Evolutionary conservation across 805 yeast genomes (phyloP).

Genomic region (Candida xiaguanensis): DNA sequence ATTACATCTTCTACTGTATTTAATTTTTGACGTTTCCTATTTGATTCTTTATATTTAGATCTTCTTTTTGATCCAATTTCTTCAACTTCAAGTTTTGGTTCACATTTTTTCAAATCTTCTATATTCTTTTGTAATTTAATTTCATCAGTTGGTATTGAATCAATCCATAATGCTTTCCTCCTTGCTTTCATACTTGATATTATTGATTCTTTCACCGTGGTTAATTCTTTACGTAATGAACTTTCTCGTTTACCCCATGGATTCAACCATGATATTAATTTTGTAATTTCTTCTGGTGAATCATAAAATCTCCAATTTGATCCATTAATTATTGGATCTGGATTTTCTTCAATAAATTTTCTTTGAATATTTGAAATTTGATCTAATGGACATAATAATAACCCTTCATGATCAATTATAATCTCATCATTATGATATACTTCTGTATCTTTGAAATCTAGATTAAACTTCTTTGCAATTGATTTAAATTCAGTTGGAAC

Average conservation of each 20-base stretch:
- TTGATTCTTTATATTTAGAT: constrained; percentile 27
- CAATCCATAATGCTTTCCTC: constrained; percentile 48
- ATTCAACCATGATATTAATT: constrained; percentile 62
- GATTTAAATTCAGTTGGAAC: constrained; percentile 18
- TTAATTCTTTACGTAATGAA: constrained; percentile 58
- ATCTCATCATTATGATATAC: constrained; percentile 10
- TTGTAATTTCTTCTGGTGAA: constrained; percentile 50
- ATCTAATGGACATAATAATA: constrained; percentile 9
- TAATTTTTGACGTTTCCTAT: constrained; percentile 33
- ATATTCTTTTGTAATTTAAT: constrained; percentile 37
- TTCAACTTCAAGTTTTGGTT: constrained; percentile 25
- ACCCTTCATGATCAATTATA: constrained; percentile 19
- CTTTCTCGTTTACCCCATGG: constrained; percentile 75
- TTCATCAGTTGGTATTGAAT: constrained; percentile 30
- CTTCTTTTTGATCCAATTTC: constrained; percentile 22
- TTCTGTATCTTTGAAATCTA: constrained; percentile 21
- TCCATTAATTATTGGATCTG: constrained; percentile 49
- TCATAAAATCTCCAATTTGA: constrained; percentile 74
- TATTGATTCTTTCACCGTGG: constrained; percentile 49
- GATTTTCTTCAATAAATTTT: constrained; percentile 65
- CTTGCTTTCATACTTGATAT: constrained; percentile 56
- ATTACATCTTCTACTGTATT: constrained; percentile 27
- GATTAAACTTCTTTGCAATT: constrained; percentile 26
- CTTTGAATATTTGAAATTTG: constrained; percentile 43
- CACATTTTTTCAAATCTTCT: constrained; percentile 23